Conservation (phyloP, 164 flowering plant species). For the Stephania japonica region DNA sequence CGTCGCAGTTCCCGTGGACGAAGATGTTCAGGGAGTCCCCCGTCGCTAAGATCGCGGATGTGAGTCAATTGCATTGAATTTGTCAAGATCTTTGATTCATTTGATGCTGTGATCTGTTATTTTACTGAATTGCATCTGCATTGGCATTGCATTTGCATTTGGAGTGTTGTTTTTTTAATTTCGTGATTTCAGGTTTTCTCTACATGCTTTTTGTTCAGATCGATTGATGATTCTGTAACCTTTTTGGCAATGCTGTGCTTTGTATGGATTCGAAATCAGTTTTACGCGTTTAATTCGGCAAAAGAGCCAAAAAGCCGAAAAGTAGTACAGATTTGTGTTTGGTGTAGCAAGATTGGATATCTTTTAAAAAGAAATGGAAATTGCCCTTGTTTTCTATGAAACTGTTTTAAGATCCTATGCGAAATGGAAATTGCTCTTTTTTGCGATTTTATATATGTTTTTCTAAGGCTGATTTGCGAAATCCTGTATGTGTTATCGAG, state of each 20-base stretch:
- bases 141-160: not conserved
- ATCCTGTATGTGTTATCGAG: not conserved
- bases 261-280: no score
- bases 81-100: not conserved
- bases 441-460: no score
- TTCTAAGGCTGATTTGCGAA: not conserved
- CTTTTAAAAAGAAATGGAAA: no score
- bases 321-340: no score
- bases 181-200: not conserved
- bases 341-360: no score
- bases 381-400: no score
- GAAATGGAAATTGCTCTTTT: no score
- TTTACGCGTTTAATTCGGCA: no score
- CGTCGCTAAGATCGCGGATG: constrained; percentile 57
- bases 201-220: not conserved
- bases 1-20: constrained; percentile 71
- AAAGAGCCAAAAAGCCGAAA: no score
- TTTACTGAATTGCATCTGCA: not conserved
- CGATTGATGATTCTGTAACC: no score
- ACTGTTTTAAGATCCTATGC: no score
- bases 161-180: not conserved
- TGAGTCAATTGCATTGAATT: constrained; percentile 21
- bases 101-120: not conserved
- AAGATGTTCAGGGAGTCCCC: constrained; percentile 60
- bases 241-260: no score